Base-by-base conservation (phyloP, 805 yeast genomes). In the Sugiyamaella americana region DNA sequence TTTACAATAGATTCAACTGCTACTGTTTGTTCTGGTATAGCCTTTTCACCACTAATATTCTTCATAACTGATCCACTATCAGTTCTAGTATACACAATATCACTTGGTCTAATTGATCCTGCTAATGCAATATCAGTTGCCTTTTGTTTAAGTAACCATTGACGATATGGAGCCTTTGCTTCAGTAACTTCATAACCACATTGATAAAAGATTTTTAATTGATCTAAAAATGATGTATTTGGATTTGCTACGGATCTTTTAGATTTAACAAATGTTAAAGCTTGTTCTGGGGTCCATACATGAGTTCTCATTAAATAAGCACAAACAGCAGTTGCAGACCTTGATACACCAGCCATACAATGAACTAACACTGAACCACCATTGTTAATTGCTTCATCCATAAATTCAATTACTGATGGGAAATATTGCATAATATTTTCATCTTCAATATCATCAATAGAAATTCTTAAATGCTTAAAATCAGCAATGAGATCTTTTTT, bases 221-320 rank as follows among this genome's bases (percentile, higher is more conserved):
- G 98, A 50, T 76, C 76, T 58, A 75, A 59, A 59, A 93, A 93
- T 17, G 83, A 79, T 3, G 71, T 76, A 63, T 87, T 91, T 21
- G 96, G 96, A 50, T 74, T 73, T 3, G 80, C 79, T 3, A 70
- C 69, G 2, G 75, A 61, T 49, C 84, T 73, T 18, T 52, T 52
- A 5, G 46, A 19, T 55, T 76, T 81, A n/a, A 91, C 81, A 0
- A 91, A 91, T 64, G 83, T 81, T 5, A 86, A 56, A 0, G 96
- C 84, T 52, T 79, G 80, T 13, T 74, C 69, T 16, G 77, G 66
- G 10, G 69, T 65, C 57, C 87, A 70, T 1, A 78, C 73, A 62
- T 83, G 72, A 43, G 88, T 69, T 60, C 80, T 76, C 96, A 93
- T 91, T 37, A 89, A 77, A 62, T 87, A 95, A 0, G 97, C 95